A percentile compares a stretch with the other conserved stretches of the same genome.
Evolutionary conservation across 2,329 filamentous ascomycete genomes (phyloP).

Genomic region (Graphilbum sp.): DNA sequence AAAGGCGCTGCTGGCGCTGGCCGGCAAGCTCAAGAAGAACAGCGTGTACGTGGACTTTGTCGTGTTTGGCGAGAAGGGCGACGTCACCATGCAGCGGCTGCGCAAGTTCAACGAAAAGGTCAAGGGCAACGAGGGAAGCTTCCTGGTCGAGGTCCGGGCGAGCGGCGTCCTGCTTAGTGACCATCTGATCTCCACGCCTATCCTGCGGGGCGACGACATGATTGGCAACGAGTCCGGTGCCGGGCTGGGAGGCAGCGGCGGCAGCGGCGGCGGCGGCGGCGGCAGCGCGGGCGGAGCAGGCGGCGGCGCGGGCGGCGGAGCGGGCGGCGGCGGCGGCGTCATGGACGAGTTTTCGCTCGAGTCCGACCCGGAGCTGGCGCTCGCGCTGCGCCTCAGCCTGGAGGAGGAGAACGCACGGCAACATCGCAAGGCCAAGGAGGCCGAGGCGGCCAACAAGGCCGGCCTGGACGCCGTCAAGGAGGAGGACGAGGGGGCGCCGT

Average conservation of each 20-base stretch:
- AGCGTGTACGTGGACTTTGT: conserved; percentile 90
- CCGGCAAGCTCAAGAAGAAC: conserved; percentile 98
- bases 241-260: too few relatives aligned
- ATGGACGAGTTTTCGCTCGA: conserved; percentile 78
- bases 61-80: conserved; percentile 83
- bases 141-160: conserved; percentile 79
- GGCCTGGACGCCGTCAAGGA: conserved; percentile 65
- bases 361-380: conserved; percentile 82
- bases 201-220: conserved; percentile 78
- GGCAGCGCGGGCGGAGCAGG: conserved; percentile 39
- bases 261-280: conserved; percentile 41
- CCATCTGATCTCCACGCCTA: conserved; percentile 75
- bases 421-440: conserved; percentile 69
- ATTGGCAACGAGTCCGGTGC: too few relatives aligned
- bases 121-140: conserved; percentile 79
- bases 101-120: conserved; percentile 86
- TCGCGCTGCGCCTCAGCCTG: conserved; percentile 92
- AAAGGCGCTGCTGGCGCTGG: conserved; percentile 73
- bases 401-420: conserved; percentile 93
- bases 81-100: conserved; percentile 80
- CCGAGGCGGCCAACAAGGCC: conserved; percentile 31
- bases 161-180: conserved; percentile 87
- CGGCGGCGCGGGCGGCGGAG: conserved; percentile 36
- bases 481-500: conserved; percentile 50
- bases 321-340: conserved; percentile 40